Percentiles rank a stretch among this genome's conserved stretches.
These are phyloP conservation scores for Sugiyamaella floridensis DNA, from an alignment of 805 yeast genomes.

Conservation along the genomic window DNA sequence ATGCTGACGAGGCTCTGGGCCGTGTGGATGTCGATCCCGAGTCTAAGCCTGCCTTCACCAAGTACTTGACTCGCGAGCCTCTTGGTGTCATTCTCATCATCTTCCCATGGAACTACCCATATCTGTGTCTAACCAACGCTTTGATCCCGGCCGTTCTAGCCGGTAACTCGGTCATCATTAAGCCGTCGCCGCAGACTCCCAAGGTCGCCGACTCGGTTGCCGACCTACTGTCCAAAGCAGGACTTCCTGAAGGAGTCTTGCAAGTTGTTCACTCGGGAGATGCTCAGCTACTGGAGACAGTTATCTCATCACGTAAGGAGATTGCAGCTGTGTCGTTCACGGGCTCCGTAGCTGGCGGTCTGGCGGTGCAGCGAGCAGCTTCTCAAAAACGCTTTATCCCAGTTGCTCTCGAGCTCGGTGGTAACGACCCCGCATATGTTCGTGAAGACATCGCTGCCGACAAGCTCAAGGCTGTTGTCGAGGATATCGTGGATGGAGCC, in stretches of 20 bases:
- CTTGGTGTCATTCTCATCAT: constrained; percentile 85
- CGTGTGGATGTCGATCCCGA: constrained; percentile 25
- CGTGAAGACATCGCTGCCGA: constrained; percentile 64
- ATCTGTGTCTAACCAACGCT: constrained; percentile 82
- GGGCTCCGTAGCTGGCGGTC: constrained; percentile 80
- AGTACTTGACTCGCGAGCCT: constrained; percentile 55
- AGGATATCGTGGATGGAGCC: constrained; percentile 65
- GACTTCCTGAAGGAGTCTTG: constrained; percentile 76
- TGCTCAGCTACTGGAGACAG: constrained; percentile 62
- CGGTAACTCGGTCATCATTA: constrained; percentile 77
- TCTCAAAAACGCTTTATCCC: constrained; percentile 66
- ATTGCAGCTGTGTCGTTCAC: constrained; percentile 81
- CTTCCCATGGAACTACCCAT: constrained; percentile 92
- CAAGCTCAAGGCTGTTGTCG: constrained; percentile 50
- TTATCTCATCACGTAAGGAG: constrained; percentile 51
- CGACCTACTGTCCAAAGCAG: constrained; percentile 61
- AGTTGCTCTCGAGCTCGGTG: constrained; percentile 82
- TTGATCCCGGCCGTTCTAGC: constrained; percentile 81
- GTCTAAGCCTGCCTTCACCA: constrained; percentile 23
- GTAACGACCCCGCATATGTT: constrained; percentile 83
- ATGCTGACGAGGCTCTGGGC: constrained; percentile 30
- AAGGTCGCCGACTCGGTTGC: constrained; percentile 69
- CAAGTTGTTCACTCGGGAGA: constrained; percentile 71
- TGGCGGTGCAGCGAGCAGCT: constrained; percentile 58
- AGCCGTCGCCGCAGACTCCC: constrained; percentile 86